Conservation (phyloP, 1,284 basidiomycete species). For the Neolentinus lepideus region DNA sequence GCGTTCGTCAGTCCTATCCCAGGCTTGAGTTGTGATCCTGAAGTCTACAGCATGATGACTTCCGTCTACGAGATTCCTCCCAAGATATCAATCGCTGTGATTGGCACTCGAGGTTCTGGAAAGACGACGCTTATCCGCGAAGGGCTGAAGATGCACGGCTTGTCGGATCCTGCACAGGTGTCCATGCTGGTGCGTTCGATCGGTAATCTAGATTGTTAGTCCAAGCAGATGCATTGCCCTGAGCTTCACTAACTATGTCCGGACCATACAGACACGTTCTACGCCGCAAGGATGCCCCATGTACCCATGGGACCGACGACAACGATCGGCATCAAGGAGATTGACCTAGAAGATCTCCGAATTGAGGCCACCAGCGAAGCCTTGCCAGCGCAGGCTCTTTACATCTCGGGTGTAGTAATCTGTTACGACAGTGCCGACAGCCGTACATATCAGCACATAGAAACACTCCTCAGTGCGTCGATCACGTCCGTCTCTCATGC, state of each 20-base stretch:
- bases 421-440: not conserved
- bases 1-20: not conserved
- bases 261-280: not conserved
- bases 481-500: not conserved
- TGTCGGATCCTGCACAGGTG: not conserved
- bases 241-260: not conserved
- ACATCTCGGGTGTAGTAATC: not conserved
- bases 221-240: not conserved
- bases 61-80: not conserved
- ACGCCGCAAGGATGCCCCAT: not conserved
- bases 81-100: not conserved
- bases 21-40: not conserved
- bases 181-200: not conserved
- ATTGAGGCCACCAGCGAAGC: not conserved
- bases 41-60: not conserved
- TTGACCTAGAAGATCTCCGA: not conserved
- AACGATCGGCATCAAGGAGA: not conserved
- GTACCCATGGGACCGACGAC: not conserved
- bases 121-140: slow-evolving; percentile 1
- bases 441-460: not conserved
- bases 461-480: not conserved
- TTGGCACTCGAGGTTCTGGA: not conserved
- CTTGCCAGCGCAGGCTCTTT: not conserved
- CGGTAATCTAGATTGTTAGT: not conserved
- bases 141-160: not conserved